Conservation (phyloP, 345 rosid species). For the Eucalyptus erythrocorys region DNA sequence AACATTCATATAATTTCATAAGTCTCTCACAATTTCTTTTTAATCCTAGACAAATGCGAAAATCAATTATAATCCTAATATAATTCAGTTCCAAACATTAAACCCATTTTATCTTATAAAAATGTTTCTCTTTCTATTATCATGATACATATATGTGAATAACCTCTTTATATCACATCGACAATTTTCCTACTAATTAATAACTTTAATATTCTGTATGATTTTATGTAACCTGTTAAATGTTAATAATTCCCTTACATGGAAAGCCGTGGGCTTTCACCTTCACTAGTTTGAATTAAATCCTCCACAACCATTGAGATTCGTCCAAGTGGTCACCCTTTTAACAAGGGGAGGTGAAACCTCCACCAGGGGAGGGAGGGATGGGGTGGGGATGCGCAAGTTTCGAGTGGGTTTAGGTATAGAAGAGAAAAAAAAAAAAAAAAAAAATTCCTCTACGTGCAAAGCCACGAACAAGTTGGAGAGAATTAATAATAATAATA, state of each 20-base stretch:
- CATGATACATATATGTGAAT: fast-evolving
- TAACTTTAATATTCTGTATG: neutral
- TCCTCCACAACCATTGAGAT: too few species aligned
- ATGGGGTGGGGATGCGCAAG: too few species aligned
- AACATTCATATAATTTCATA: neutral
- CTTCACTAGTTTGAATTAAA: neutral
- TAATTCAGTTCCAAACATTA: neutral
- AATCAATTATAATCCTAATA: neutral
- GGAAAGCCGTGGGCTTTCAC: neutral
- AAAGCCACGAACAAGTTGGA: neutral
- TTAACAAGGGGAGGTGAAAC: too few species aligned
- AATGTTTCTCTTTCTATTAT: neutral
- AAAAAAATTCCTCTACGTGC: neutral
- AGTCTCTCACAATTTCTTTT: neutral
- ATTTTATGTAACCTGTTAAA: neutral
- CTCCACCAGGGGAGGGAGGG: too few species aligned
- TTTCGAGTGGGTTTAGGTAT: too few species aligned
- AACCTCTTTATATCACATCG: fast-evolving
- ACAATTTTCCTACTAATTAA: neutral
- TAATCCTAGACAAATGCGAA: neutral
- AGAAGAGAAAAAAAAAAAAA: too few species aligned
- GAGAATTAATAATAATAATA: neutral
- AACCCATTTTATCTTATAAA: neutral
- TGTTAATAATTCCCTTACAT: neutral
- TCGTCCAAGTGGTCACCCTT: too few species aligned